Base-by-base conservation (phyloP, 2,329 filamentous ascomycete genomes). In the Ceratocystis colombiana region DNA sequence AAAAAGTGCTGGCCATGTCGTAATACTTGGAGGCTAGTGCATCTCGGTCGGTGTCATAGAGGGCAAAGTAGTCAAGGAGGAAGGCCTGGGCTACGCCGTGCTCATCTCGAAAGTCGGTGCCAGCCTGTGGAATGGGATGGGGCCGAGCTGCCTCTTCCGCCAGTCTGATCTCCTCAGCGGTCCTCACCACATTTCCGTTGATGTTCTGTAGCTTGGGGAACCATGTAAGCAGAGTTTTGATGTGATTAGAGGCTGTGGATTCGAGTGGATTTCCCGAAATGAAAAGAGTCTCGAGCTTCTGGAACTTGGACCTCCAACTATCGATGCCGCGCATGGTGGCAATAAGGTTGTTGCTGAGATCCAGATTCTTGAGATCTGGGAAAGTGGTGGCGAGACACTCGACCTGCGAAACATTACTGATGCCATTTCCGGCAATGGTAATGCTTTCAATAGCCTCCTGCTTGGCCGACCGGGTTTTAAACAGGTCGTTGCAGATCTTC, bases 281-380 rank as follows among this genome's bases (percentile, higher is more conserved):
- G 68, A 95, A 85, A 1, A 99, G 81, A 64, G 92, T 92, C 72
- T 96, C 86, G 10, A 97, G 81, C 66, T 85, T 79, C 64, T 81
- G 84, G 72, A 97, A 92, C 66, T 88, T 90, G 72, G 85, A 84
- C 68, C 87, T 87, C 91, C 91, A 96, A 41, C 80, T 82, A 64
- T 85, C 82, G 61, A 99, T 75, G 8, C 83, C 82, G 66, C 85
- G 83, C 63, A 90, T 75, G 64, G 83, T 84, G 67, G 81, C 79
- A 71, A 99, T 84, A 50, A 86, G 83, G 76, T 97, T 97, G 73
- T 87, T 84, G 65, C 90, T 94, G 30, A 97, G 82, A 70, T 96
- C 93, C 12, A 99, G 84, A 70, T 96, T 92, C 73, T 90, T 87
- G 68, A 97, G 79, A 68, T 92, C 88, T 0, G 92, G 90, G 65